These are phyloP conservation scores for Colletotrichum gloeosporioides DNA, from an alignment of 2,329 filamentous ascomycete species.

Conservation along the genomic window DNA sequence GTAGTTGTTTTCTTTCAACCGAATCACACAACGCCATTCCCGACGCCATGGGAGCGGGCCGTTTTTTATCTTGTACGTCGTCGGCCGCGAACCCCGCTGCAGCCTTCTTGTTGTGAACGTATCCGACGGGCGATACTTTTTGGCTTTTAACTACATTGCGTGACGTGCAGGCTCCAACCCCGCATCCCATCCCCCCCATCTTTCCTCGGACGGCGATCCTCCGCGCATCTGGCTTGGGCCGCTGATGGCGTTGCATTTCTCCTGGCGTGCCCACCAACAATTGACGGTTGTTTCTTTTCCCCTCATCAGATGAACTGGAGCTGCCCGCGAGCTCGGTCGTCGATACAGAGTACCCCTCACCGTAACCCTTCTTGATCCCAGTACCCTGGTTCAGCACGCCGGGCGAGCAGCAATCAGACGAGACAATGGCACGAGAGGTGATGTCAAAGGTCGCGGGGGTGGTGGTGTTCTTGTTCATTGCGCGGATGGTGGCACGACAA, in stretches of 20 bases:
- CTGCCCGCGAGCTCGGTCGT: not conserved
- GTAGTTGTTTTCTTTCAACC: not conserved
- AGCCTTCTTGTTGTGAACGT: rapidly evolving
- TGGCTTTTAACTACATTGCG: not conserved
- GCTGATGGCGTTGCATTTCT: conserved; percentile 8
- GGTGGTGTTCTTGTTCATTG: not conserved
- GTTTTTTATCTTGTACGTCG: not conserved
- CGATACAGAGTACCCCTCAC: not conserved
- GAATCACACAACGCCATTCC: conserved; percentile 10
- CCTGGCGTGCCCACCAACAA: conserved; percentile 10
- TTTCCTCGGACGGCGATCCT: conserved; percentile 12
- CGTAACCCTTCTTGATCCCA: not conserved
- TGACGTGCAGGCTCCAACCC: not conserved
- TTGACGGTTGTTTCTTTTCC: not conserved
- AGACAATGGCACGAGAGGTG: not conserved
- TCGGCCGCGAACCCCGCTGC: not conserved
- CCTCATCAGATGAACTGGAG: not conserved
- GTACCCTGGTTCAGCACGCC: not conserved
- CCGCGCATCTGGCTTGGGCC: not conserved
- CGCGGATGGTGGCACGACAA: not conserved
- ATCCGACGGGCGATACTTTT: not conserved
- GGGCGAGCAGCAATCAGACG: not conserved
- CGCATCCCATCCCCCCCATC: not conserved
- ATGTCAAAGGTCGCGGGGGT: not conserved
- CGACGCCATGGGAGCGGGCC: conserved; percentile 3